A percentile compares a stretch with the other conserved stretches of the same genome.
Conservation (phyloP, 2,329 filamentous ascomycete species). For the Alternaria tenuissima region DNA sequence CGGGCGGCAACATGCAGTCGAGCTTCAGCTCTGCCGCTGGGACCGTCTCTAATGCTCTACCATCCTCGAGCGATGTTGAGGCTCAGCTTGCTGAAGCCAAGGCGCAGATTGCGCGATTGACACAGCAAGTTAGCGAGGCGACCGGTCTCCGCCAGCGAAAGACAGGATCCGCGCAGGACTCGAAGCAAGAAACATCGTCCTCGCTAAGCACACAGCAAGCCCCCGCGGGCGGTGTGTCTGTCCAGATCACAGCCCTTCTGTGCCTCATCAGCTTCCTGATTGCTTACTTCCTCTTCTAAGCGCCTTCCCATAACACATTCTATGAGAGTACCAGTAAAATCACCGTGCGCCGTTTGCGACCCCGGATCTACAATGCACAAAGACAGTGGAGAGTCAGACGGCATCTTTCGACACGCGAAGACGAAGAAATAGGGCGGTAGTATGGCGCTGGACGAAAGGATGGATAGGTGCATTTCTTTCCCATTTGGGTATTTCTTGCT, state of each 20-base stretch:
- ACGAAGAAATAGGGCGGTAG: constrained; percentile 14
- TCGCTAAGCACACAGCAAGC: constrained; percentile 62
- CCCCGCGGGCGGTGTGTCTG: constrained; percentile 77
- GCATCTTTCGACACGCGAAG: constrained; percentile 12
- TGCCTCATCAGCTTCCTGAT: constrained; percentile 92
- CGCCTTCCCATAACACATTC: constrained; percentile 31
- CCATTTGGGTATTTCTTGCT: constrained; percentile 31
- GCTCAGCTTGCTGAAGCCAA: constrained; percentile 78
- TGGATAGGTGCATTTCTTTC: constrained; percentile 29
- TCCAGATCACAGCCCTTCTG: constrained; percentile 82
- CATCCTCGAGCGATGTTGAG: constrained; percentile 70
- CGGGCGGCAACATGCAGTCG: constrained; percentile 45
- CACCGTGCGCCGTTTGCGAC: constrained; percentile 31
- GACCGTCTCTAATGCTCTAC: constrained; percentile 58
- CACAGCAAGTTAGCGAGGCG: constrained; percentile 61
- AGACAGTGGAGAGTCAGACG: constrained; percentile 31
- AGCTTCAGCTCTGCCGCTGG: constrained; percentile 57
- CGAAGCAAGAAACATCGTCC: constrained; percentile 60
- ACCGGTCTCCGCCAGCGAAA: constrained; percentile 83
- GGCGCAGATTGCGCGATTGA: constrained; percentile 73
- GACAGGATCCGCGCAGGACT: constrained; percentile 62
- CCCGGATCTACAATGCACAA: constrained; percentile 28
- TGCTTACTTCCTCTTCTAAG: constrained; percentile 94
- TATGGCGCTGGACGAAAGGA: constrained; percentile 8
- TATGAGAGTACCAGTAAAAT: constrained; percentile 22